Evolutionary conservation across 2,329 filamentous ascomycete genomes (phyloP), one percentile per base, ranked within the genome.

Genomic region (Fusarium papillatum): DNA sequence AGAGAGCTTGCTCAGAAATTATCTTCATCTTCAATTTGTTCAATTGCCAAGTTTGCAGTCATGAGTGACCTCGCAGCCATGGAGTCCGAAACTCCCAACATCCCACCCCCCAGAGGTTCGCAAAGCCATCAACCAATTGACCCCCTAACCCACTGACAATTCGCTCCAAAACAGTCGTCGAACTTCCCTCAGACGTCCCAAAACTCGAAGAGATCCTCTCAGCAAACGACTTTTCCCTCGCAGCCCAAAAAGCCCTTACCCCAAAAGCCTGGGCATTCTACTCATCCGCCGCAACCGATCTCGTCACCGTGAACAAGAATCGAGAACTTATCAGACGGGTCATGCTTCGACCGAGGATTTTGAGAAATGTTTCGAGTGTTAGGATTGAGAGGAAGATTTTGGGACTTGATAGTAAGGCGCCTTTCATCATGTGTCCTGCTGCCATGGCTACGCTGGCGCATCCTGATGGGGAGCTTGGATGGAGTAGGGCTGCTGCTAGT

Each of bases 181-280:
- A 74, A 31, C 68, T 78, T 8, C 75, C 74, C 0, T 41, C 68
- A 4, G 48, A 68, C 2, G 68, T 80, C 36, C 78, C 79, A 4
- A 59, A 59, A 2, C 71, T 82, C 7, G 57, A 70, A 4, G 62
- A 78, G 10, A 79, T 82, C 53, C 70, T 82, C 38, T 82, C 76
- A 5, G 79, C 81, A 26, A 71, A 91, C 72, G 92, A 94, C 82
- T 93, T 93, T 78, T 88, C 90, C 64, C 70, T 83, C 14, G 90
- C 88, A 0, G 92, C 92, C 6, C 86, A 87, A 19, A 84, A 85
- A 31, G 88, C 87, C 8, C 86, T 92, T 60, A 86, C 87, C 11
- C 87, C 88, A 26, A 94, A 94, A 78, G 90, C 92, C n/a, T 93
- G 91, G 90, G 92, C 92, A 1, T 94, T 93, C 78, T 90, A 92